Percentiles rank a stretch among this genome's conserved stretches.
phyloP scores from a whole-genome alignment of 2,329 filamentous ascomycete genomes.

The Calycina marina region DNA sequence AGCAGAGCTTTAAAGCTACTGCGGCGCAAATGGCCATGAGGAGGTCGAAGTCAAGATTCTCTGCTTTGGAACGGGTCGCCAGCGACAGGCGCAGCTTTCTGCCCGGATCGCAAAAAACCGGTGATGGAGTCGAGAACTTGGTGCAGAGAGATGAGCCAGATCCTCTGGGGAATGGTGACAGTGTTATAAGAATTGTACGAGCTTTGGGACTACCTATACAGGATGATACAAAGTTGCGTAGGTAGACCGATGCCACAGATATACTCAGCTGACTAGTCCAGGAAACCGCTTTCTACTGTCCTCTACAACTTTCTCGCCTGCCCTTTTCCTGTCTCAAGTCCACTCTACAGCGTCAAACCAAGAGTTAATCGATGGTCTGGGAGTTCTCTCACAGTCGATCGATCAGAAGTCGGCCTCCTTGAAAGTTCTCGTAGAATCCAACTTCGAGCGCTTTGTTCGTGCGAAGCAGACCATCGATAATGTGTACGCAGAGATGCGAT shows the following conservation, averaged over 20 bases:
- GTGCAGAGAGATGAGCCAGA: slow-evolving; percentile 89
- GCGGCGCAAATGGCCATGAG: slow-evolving; percentile 28
- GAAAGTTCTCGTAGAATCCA: slow-evolving; percentile 91
- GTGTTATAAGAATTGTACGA: slow-evolving; percentile 68
- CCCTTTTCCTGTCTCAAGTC: slow-evolving; percentile 81
- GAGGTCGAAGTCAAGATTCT: slow-evolving; percentile 64
- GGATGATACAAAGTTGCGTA: slow-evolving; percentile 66
- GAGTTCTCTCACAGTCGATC: slow-evolving; percentile 79
- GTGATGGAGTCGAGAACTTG: slow-evolving; percentile 56
- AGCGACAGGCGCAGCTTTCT: slow-evolving; percentile 50
- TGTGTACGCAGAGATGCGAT: slow-evolving; percentile 97
- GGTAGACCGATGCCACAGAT: slow-evolving; percentile 22
- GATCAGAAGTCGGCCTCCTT: slow-evolving; percentile 95
- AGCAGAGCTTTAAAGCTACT: slow-evolving; percentile 16
- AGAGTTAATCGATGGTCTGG: slow-evolving; percentile 64
- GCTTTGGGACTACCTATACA: slow-evolving; percentile 67
- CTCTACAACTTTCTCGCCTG: slow-evolving; percentile 87
- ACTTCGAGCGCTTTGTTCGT: slow-evolving; percentile 95
- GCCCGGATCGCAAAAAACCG: slow-evolving; percentile 52
- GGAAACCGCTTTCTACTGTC: slow-evolving; percentile 90
- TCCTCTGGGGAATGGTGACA: slow-evolving; percentile 75
- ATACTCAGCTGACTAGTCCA: slow-evolving; percentile 22
- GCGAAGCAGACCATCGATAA: slow-evolving; percentile 98
- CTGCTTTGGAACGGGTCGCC: slow-evolving; percentile 64
- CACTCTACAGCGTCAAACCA: slow-evolving; percentile 78